Evolutionary conservation across 2,329 filamentous ascomycete genomes (phyloP).

Genomic region (Colletotrichum coccodes): DNA sequence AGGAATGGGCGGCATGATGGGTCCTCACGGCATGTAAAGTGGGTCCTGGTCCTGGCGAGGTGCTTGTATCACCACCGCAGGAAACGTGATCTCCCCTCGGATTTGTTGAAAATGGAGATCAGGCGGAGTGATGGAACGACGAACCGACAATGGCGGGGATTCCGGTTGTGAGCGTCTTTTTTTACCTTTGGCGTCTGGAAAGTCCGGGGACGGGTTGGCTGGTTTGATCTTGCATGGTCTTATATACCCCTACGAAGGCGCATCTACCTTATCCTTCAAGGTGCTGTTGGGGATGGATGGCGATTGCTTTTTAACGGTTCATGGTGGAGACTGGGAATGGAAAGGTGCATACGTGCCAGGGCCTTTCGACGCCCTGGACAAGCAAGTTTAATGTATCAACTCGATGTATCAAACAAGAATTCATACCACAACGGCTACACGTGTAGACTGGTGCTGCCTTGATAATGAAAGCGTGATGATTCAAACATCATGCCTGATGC

Average conservation of each 20-base stretch:
- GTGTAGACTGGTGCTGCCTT: too few relatives aligned
- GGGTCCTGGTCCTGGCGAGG: not conserved
- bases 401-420: constrained; percentile 21
- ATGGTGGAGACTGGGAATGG: not conserved
- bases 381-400: constrained; percentile 26
- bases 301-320: constrained; percentile 4
- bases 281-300: constrained; percentile 30
- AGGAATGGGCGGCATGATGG: constrained; percentile 66
- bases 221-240: constrained; percentile 30
- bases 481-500: not conserved
- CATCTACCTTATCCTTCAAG: constrained; percentile 27
- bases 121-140: not conserved
- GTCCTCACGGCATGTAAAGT: constrained; percentile 57
- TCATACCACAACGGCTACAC: not conserved
- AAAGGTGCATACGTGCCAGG: constrained; percentile 20
- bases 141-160: not conserved
- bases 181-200: constrained; percentile 20
- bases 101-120: not conserved
- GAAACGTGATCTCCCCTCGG: not conserved
- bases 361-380: not conserved
- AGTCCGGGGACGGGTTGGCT: constrained; percentile 3
- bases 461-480: too few relatives aligned
- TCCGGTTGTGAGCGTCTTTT: constrained; percentile 22
- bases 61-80: not conserved
- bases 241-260: constrained; percentile 35